These are phyloP conservation scores for Manihot esculenta DNA, from an alignment of 441 rosid genomes.

Conservation along the genomic window DNA sequence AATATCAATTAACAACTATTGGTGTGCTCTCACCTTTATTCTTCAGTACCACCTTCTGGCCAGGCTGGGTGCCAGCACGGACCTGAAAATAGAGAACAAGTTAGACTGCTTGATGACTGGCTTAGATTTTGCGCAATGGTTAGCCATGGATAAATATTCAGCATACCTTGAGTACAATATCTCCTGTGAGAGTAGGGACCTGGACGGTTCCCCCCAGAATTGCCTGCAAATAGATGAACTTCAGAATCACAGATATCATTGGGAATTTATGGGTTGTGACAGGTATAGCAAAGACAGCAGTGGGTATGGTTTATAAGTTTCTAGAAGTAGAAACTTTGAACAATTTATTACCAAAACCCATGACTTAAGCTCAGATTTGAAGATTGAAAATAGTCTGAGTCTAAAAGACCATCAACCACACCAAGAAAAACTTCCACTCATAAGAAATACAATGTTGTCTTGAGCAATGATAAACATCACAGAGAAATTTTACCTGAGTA, in stretches of 20 bases:
- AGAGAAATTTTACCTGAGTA: constrained; percentile 64
- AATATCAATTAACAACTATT: neutral
- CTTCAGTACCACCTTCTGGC: constrained; percentile 98
- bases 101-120: neutral
- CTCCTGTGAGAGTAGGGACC: constrained; percentile 97
- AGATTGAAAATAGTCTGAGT: neutral
- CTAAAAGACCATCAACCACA: constrained; percentile 7
- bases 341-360: neutral
- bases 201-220: constrained; percentile 96
- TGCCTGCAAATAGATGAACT: constrained; percentile 55
- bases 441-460: neutral
- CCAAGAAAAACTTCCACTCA: neutral
- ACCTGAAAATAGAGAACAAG: constrained; percentile 48
- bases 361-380: neutral
- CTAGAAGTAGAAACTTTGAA: neutral
- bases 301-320: neutral
- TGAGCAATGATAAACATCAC: neutral
- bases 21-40: constrained; percentile 62
- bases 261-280: neutral
- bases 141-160: constrained; percentile 17
- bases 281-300: neutral
- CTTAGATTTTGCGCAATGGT: neutral
- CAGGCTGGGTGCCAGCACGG: constrained; percentile 96
- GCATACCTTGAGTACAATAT: constrained; percentile 88
- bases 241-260: neutral